These are phyloP conservation scores for Crithidia brevicula DNA, from an alignment of 208 protist species.

Conservation along the genomic window DNA sequence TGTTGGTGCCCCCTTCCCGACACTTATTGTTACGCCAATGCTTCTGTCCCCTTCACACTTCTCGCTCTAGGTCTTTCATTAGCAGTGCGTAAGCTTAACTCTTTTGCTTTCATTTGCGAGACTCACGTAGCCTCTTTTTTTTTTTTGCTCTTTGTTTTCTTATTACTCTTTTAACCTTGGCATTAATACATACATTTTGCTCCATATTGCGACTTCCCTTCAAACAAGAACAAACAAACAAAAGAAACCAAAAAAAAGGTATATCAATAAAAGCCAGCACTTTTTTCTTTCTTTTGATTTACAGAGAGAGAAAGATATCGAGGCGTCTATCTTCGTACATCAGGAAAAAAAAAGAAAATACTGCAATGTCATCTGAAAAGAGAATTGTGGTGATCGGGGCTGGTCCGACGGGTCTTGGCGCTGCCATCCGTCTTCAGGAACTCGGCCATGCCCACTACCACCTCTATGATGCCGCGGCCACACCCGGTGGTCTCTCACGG, in stretches of 20 bases:
- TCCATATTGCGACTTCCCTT: neutral
- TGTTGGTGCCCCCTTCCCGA: no score
- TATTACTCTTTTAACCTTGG: neutral
- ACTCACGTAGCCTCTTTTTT: neutral
- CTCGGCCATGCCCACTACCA: constrained; percentile 54
- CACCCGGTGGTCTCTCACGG: constrained; percentile 66
- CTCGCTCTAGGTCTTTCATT: no score
- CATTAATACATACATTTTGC: constrained; percentile 3
- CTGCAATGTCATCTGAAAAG: constrained; percentile 11
- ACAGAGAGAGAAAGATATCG: no score
- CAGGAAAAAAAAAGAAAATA: neutral
- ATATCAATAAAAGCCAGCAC: neutral
- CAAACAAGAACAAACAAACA: neutral
- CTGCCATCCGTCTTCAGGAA: constrained; percentile 63
- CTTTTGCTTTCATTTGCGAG: no score
- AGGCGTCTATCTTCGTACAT: no score
- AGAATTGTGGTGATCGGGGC: constrained; percentile 71
- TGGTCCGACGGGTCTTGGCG: constrained; percentile 71
- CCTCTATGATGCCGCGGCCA: constrained; percentile 47
- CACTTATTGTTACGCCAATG: no score
- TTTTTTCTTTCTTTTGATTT: neutral
- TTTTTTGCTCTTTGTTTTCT: neutral
- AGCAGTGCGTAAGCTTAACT: no score
- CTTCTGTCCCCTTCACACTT: no score
- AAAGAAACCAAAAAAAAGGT: neutral